Base-by-base conservation (phyloP, 2,329 filamentous ascomycete genomes). In the Dryadomyces quercivorus region DNA sequence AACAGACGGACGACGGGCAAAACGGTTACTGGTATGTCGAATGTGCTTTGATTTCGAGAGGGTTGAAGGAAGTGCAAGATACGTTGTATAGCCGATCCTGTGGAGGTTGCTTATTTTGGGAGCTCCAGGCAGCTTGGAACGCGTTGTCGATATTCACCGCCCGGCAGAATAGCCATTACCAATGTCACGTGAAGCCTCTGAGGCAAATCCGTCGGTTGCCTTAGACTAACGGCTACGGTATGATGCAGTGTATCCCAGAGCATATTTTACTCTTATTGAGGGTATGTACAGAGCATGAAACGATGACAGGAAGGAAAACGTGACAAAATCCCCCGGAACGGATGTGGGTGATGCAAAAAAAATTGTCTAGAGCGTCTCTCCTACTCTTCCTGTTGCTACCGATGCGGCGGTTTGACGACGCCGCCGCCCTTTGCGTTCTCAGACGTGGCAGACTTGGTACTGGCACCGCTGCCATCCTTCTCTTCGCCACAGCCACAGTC, bases 401-500 rank as follows among this genome's bases (percentile, higher is more conserved):
- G 26, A 31, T 31, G 26, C 26, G 8, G 8, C 26, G 26, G 26
- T 31, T 31, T 31, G 26, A 31, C 26, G 26, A 31, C 26, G 26
- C 26, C 26, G 3, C 9, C 44, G 18, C 12, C n/a, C 9, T 15
- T 16, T 44, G n/a, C 38, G 20, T 18, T 34, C 16, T 18, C n/a
- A 4, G 34, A 10, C 13, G 4, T 36, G 15, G 60, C 66, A 51
- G 58, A 59, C 2, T 31, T 31, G 26, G 61, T 63, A 50, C 62
- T 59, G 13, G 18, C 53, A 10, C 63, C 63, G 56, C 68, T 71
- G 59, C 73, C 70, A 59, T 75, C 71, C 61, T 74, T 40, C 3
- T 82, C 80, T n/a, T 85, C 82, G 15, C 80, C 82, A 62, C 83
- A 86, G 0, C 83, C 83, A 63, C 83, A 86, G 64, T 86, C 82